These are phyloP conservation scores for Metahyphopichia silvanorum DNA, from an alignment of 805 yeast genomes.

Conservation along the genomic window DNA sequence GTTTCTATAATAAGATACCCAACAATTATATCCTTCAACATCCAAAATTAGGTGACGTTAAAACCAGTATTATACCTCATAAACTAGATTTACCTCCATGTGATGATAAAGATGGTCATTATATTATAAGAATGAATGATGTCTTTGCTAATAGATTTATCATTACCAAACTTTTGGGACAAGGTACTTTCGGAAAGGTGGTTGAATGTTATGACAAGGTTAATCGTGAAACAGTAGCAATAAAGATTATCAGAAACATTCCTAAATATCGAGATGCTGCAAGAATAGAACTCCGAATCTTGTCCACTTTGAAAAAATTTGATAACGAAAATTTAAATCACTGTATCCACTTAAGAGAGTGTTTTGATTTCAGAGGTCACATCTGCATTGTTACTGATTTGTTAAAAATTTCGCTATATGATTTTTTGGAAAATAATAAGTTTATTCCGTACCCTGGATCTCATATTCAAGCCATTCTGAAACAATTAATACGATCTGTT, in stretches of 20 bases:
- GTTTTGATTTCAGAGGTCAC: slow-evolving; percentile 90
- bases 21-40: slow-evolving; percentile 32
- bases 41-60: slow-evolving; percentile 38
- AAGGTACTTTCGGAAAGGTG: slow-evolving; percentile 92
- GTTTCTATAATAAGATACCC: slow-evolving; percentile 39
- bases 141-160: slow-evolving; percentile 72
- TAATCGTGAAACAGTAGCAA: slow-evolving; percentile 67
- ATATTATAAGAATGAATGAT: slow-evolving; percentile 56
- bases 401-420: slow-evolving; percentile 80
- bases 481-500: slow-evolving; percentile 80
- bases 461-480: slow-evolving; percentile 85
- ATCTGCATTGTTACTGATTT: slow-evolving; percentile 91
- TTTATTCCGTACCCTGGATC: slow-evolving; percentile 91
- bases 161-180: slow-evolving; percentile 71
- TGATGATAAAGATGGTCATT: slow-evolving; percentile 74
- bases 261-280: slow-evolving; percentile 96
- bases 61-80: slow-evolving; percentile 38
- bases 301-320: slow-evolving; percentile 66
- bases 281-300: slow-evolving; percentile 82
- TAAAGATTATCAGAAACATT: slow-evolving; percentile 87
- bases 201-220: slow-evolving; percentile 73
- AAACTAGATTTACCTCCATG: slow-evolving; percentile 35
- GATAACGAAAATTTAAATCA: slow-evolving; percentile 67
- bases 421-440: slow-evolving; percentile 79
- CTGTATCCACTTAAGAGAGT: slow-evolving; percentile 84